Percentiles rank a stretch among this genome's conserved stretches.
phyloP scores from a whole-genome alignment of 2,329 filamentous ascomycete genomes.

The Boeremia lycopersici region DNA sequence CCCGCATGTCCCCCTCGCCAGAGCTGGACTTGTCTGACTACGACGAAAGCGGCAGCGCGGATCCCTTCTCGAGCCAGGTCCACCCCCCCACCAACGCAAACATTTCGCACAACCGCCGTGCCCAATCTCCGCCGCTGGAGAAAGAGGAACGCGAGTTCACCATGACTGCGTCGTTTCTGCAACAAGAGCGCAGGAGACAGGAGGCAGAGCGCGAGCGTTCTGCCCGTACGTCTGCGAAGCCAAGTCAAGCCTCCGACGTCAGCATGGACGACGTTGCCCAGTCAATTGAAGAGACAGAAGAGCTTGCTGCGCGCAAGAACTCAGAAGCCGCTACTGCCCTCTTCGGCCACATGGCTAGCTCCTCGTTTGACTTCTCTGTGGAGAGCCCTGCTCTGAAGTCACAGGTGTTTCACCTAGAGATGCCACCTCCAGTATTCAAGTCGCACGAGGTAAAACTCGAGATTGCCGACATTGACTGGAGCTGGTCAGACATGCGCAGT shows the following conservation, averaged over 20 bases:
- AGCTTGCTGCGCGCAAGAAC: conserved; percentile 57
- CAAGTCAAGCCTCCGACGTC: conserved; percentile 34
- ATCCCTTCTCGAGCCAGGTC: conserved; percentile 63
- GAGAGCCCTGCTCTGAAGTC: conserved; percentile 57
- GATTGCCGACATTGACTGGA: conserved; percentile 42
- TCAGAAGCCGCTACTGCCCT: conserved; percentile 56
- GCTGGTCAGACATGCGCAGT: conserved; percentile 61
- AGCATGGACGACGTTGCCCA: conserved; percentile 47
- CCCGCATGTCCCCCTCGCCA: conserved; percentile 82
- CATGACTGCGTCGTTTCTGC: conserved; percentile 87
- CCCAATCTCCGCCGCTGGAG: conserved; percentile 87
- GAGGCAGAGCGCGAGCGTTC: conserved; percentile 50
- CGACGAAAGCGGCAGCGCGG: conserved; percentile 66
- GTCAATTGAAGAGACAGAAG: conserved; percentile 53
- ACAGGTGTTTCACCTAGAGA: conserved; percentile 38
- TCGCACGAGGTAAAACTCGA: conserved; percentile 42
- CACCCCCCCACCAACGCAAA: conserved; percentile 50
- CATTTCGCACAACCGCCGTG: conserved; percentile 67
- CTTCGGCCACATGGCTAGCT: conserved; percentile 54
- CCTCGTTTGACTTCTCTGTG: conserved; percentile 43
- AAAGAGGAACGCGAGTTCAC: conserved; percentile 97
- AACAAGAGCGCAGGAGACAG: conserved; percentile 58
- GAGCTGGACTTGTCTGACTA: conserved; percentile 93
- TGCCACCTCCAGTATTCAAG: conserved; percentile 39
- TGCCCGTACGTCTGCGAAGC: conserved; percentile 47